These are phyloP conservation scores for Cladobotryum protrusum DNA, from an alignment of 2,329 filamentous ascomycete species.

Conservation along the genomic window DNA sequence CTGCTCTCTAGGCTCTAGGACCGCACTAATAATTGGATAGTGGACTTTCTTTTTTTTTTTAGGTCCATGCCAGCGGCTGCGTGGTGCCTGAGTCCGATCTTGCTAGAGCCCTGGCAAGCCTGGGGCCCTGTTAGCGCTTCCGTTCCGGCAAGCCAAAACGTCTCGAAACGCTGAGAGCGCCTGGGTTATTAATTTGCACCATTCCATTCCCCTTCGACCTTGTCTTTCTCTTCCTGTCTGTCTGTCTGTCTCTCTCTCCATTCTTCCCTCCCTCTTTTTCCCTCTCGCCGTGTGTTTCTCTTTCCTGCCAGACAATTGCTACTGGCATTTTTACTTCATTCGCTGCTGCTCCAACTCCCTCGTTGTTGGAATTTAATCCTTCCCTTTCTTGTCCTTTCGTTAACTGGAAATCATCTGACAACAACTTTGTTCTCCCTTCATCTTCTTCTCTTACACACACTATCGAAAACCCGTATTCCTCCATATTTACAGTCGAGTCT, in stretches of 20 bases:
- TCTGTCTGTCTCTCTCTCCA: slow-evolving; percentile 4
- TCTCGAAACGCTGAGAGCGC: neutral
- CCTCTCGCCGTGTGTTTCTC: slow-evolving; percentile 10
- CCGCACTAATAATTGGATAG: too few species aligned
- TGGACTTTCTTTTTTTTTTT: too few species aligned
- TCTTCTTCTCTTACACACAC: slow-evolving; percentile 1
- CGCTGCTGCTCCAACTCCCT: slow-evolving; percentile 26
- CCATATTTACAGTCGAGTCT: slow-evolving; percentile 2
- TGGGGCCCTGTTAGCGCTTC: too few species aligned
- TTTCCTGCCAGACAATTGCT: slow-evolving; percentile 1
- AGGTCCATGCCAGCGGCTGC: too few species aligned
- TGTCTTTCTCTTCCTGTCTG: slow-evolving; percentile 3
- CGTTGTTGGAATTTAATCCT: slow-evolving; percentile 29
- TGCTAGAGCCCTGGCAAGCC: too few species aligned
- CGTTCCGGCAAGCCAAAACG: neutral
- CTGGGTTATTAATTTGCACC: slow-evolving; percentile 5
- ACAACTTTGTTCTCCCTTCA: too few species aligned
- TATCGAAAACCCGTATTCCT: slow-evolving; percentile 3
- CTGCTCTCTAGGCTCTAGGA: too few species aligned
- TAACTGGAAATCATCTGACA: neutral
- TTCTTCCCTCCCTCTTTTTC: neutral
- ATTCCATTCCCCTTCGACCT: slow-evolving; percentile 5
- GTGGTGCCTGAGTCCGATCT: too few species aligned
- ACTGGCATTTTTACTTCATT: slow-evolving; percentile 20
- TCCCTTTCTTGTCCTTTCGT: slow-evolving; percentile 10